Evolutionary conservation across 1,284 basidiomycete species (phyloP).

Genomic region (Fomes fomentarius): DNA sequence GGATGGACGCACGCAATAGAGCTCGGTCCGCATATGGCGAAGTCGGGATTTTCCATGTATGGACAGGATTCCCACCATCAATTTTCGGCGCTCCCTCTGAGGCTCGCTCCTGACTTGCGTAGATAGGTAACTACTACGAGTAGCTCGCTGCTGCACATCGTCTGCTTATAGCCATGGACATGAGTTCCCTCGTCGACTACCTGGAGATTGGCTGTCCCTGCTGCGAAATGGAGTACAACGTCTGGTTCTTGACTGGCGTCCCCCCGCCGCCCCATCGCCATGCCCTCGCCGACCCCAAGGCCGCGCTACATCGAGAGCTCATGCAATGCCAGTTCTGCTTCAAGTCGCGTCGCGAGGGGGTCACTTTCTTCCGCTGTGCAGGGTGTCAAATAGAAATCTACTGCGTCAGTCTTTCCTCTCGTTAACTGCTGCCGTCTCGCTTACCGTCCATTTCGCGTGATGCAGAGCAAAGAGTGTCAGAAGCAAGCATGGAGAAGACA

Average conservation of each 20-base stretch:
- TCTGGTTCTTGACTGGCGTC: constrained; percentile 13
- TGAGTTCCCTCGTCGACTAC: no score
- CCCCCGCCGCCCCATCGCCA: constrained; percentile 16
- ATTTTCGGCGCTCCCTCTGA: no score
- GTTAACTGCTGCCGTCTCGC: not conserved
- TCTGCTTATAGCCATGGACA: no score
- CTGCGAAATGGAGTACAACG: no score
- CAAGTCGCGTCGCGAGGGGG: constrained; percentile 18
- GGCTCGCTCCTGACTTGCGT: no score
- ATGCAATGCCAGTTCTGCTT: constrained; percentile 28
- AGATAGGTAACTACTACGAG: no score
- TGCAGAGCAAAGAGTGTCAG: constrained; percentile 29
- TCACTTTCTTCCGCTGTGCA: constrained; percentile 19
- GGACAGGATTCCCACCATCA: no score
- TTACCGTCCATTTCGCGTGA: not conserved
- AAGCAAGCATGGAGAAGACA: constrained; percentile 24
- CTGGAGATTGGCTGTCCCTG: no score
- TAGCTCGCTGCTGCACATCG: no score
- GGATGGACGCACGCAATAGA: constrained; percentile 28
- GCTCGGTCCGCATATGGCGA: constrained; percentile 25
- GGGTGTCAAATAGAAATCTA: constrained; percentile 27
- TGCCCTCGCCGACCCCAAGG: constrained; percentile 14
- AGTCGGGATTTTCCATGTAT: no score
- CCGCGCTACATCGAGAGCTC: constrained; percentile 15
- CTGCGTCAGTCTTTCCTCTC: constrained; percentile 20